Conservation (phyloP, 441 rosid species). For the Viola pubescens region DNA sequence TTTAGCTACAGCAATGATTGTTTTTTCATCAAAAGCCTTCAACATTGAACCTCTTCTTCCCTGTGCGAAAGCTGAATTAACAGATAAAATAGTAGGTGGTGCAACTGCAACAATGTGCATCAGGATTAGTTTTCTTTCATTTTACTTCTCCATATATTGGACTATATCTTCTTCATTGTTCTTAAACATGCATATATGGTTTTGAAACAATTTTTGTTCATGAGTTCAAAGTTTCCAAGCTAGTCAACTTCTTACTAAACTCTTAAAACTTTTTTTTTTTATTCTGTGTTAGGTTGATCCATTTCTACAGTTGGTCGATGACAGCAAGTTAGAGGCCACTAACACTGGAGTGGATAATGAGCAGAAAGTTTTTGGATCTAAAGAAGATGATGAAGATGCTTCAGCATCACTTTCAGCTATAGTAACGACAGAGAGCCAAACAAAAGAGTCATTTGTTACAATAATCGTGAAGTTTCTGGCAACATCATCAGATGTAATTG, state of each 20-base stretch:
- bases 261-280: neutral
- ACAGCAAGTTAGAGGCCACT: conserved; percentile 60
- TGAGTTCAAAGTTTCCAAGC: too few species aligned
- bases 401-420: conserved; percentile 44
- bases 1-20: conserved; percentile 67
- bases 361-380: conserved; percentile 47
- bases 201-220: too few species aligned
- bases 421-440: conserved; percentile 42
- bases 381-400: conserved; percentile 68
- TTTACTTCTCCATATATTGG: neutral
- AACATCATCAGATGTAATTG: conserved; percentile 47
- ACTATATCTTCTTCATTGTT: too few species aligned
- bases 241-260: too few species aligned
- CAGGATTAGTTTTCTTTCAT: conserved; percentile 5
- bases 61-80: conserved; percentile 52
- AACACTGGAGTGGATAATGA: conserved; percentile 24
- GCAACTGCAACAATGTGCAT: too few species aligned
- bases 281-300: conserved; percentile 54
- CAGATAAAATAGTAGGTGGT: conserved; percentile 54
- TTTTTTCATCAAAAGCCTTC: conserved; percentile 71
- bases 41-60: conserved; percentile 56
- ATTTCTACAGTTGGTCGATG: conserved; percentile 58
- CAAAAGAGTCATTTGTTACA: conserved; percentile 51
- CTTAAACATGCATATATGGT: too few species aligned
- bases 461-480: conserved; percentile 54